Conservation (phyloP, 2,329 filamentous ascomycete genomes). For the Arachnomyces sp. region DNA sequence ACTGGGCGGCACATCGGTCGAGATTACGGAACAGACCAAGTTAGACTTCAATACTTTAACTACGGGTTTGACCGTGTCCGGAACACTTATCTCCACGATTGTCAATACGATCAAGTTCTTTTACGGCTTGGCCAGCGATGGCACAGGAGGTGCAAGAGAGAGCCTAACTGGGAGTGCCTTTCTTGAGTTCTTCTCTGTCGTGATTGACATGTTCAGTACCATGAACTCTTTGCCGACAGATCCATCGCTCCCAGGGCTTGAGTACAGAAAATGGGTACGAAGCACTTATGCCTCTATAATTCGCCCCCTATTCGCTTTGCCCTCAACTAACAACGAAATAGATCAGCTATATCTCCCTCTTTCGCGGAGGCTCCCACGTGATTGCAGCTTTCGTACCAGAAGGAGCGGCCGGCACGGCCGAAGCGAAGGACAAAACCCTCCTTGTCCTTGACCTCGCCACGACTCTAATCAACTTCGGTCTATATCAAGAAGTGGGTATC, state of each 20-base stretch:
- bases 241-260: background rate
- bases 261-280: background rate
- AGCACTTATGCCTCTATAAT: background rate
- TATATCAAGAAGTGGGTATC: too few relatives aligned
- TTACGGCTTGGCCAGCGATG: too few relatives aligned
- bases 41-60: background rate
- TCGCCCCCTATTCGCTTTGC: too few relatives aligned
- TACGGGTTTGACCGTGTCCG: too few relatives aligned
- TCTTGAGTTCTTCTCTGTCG: background rate
- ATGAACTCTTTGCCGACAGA: background rate
- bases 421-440: constrained; percentile 2
- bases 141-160: background rate
- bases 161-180: background rate
- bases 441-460: constrained; percentile 14
- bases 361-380: background rate
- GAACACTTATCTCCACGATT: too few relatives aligned
- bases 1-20: background rate
- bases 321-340: background rate
- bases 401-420: background rate
- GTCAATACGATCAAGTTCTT: too few relatives aligned
- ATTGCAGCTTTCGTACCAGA: background rate
- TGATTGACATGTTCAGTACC: background rate
- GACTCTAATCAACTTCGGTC: too few relatives aligned
- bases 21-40: background rate
- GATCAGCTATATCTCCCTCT: background rate